These are phyloP conservation scores for Hirschioporus abietinus DNA, from an alignment of 768 basidiomycete species.

Conservation along the genomic window DNA sequence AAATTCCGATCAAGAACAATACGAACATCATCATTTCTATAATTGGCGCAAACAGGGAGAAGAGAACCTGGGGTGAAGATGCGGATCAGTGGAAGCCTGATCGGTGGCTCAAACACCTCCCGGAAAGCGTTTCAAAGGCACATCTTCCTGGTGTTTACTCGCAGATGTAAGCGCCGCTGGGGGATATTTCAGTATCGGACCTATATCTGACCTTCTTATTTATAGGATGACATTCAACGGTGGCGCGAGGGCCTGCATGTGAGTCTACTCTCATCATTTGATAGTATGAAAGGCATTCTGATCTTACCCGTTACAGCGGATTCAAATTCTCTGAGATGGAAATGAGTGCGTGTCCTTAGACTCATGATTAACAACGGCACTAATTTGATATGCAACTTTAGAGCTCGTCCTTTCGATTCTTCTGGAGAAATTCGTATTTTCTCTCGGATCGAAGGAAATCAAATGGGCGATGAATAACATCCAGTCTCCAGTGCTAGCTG, in stretches of 20 bases:
- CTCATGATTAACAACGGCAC: background rate
- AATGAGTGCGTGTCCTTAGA: slow-evolving; percentile 1
- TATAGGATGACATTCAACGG: slow-evolving; percentile 11
- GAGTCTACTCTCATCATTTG: slow-evolving; percentile 5
- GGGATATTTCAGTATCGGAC: background rate
- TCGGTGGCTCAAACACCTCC: slow-evolving; percentile 30
- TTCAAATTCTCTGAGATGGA: slow-evolving; percentile 8
- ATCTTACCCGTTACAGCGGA: background rate
- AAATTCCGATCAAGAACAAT: slow-evolving; percentile 23
- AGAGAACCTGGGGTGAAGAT: slow-evolving; percentile 36
- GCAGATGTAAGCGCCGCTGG: slow-evolving; percentile 17
- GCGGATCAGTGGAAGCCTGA: slow-evolving; percentile 38
- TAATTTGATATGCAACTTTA: background rate
- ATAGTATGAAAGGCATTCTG: background rate
- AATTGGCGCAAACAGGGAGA: slow-evolving; percentile 28
- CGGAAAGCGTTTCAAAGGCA: slow-evolving; percentile 19
- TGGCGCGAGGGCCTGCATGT: slow-evolving; percentile 14
- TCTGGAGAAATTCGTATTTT: slow-evolving; percentile 6
- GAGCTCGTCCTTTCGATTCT: slow-evolving; percentile 4
- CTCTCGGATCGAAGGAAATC: slow-evolving; percentile 5
- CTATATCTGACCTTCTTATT: background rate
- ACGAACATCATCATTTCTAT: slow-evolving; percentile 22
- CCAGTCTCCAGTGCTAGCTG: slow-evolving; percentile 5
- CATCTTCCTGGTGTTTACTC: slow-evolving; percentile 30
- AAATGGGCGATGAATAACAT: slow-evolving; percentile 6